These are phyloP conservation scores for Aaosphaeria pasadenensis DNA, from an alignment of 2,329 filamentous ascomycete species.

Conservation along the genomic window DNA sequence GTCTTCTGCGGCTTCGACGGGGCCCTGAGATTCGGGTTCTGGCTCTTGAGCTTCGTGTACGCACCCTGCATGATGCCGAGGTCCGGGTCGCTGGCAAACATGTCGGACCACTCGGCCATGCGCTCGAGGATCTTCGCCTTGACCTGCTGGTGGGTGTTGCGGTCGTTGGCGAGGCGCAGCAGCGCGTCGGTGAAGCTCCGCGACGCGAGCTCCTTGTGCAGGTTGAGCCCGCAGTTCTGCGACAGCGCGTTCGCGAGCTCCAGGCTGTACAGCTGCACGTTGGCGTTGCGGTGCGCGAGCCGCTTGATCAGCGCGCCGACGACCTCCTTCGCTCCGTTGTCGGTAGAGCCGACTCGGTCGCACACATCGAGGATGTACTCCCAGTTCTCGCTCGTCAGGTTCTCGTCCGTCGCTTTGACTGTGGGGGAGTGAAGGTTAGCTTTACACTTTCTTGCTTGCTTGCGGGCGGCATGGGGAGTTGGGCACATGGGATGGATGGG, in stretches of 20 bases:
- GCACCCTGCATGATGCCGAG: constrained; percentile 97
- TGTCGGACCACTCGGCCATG: constrained; percentile 94
- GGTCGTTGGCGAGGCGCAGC: constrained; percentile 83
- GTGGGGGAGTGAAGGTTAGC: constrained; percentile 2
- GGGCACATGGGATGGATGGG: background rate
- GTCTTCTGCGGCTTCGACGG: constrained; percentile 93
- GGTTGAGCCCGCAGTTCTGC: constrained; percentile 82
- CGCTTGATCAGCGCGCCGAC: constrained; percentile 89
- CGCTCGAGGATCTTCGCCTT: constrained; percentile 96
- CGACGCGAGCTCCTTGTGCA: constrained; percentile 87
- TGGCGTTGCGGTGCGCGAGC: constrained; percentile 88
- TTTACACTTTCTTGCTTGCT: background rate
- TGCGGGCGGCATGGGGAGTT: background rate
- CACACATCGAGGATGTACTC: constrained; percentile 67
- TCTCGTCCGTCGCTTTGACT: constrained; percentile 94
- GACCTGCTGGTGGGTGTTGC: constrained; percentile 93
- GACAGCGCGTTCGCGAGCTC: constrained; percentile 86
- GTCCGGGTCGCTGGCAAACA: constrained; percentile 86
- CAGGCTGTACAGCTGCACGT: constrained; percentile 92
- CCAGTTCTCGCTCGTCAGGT: constrained; percentile 82
- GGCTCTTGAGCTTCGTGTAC: constrained; percentile 78
- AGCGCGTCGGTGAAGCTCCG: constrained; percentile 93
- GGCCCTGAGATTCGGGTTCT: constrained; percentile 82
- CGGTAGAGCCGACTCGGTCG: constrained; percentile 54
- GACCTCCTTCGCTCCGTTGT: constrained; percentile 70